Evolutionary conservation across 2,329 filamentous ascomycete species (phyloP), one percentile per base, ranked within the genome.

Genomic region (Alternaria sp.): DNA sequence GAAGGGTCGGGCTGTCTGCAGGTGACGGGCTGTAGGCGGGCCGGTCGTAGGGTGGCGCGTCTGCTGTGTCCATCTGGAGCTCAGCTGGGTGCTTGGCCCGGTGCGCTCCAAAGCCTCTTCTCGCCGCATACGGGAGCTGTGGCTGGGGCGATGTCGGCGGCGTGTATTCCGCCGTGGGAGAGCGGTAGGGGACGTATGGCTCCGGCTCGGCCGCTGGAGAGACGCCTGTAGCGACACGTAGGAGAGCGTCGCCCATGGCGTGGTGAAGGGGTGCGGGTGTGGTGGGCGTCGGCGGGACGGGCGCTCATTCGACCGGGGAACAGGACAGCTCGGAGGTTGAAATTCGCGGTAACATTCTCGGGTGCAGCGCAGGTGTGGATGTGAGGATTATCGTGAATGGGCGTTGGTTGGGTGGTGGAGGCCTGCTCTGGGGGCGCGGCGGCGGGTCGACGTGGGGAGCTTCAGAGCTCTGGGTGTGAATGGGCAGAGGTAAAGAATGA

Each of bases 81-180:
- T 73, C 67, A n/a, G 61, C 64, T 13, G 75, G 76, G 45, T 73
- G 73, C 47, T 63, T 68, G 9, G 68, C 62, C 17, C 74, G 69
- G 23, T 65, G 61, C 23, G 71, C 66, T 3, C 65, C 72, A 57
- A 74, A 75, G 43, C 73, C 66, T 36, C 67, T 72, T 59, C 62
- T 69, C 9, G 61, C 60, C 2, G 66, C 64, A 58, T 70, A 61
- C 30, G 54, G 66, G 30, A 61, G 59, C 61, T 73, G 69, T 4
- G 70, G 68, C 43, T 69, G 68, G 2, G 77, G 77, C 6, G 77
- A 79, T 43, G 77, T 71, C 2, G 77, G 77, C 21, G 77, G 77
- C 11, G 77, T 79, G 69, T 69, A 77, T n/a, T 78, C 72, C 65
- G 64, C 64, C 54, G 62, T 46, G 13, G 69, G 59, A 8, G 72